Conservation (phyloP, 768 basidiomycete genomes). For the Sarcodon aspratus region DNA sequence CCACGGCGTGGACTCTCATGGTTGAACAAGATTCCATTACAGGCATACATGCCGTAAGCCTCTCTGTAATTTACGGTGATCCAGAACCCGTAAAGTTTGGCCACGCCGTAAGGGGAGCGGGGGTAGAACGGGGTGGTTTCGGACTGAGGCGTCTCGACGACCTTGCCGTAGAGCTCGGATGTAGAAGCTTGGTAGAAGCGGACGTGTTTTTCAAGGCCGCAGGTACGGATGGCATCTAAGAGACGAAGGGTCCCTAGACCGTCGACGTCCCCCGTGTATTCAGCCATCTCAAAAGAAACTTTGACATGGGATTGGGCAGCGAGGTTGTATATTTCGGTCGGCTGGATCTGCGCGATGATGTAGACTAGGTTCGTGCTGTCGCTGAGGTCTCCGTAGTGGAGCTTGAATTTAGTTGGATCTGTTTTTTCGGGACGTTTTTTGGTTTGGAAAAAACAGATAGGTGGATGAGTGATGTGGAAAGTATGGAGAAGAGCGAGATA, state of each 20-base stretch:
- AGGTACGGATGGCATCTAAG: slow-evolving; percentile 92
- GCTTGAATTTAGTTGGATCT: slow-evolving; percentile 65
- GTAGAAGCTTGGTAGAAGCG: slow-evolving; percentile 98
- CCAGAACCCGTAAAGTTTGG: slow-evolving; percentile 90
- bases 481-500: slow-evolving; percentile 4
- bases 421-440: slow-evolving; percentile 12
- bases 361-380: slow-evolving; percentile 97
- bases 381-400: slow-evolving; percentile 88
- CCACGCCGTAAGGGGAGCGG: slow-evolving; percentile 93
- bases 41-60: slow-evolving; percentile 93
- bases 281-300: slow-evolving; percentile 98
- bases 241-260: slow-evolving; percentile 91
- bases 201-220: slow-evolving; percentile 85
- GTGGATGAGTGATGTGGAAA: background rate
- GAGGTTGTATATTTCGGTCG: slow-evolving; percentile 95
- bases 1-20: slow-evolving; percentile 95
- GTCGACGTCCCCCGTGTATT: slow-evolving; percentile 97
- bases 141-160: slow-evolving; percentile 89
- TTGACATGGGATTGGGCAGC: slow-evolving; percentile 98
- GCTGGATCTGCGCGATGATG: slow-evolving; percentile 89
- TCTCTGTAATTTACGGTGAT: slow-evolving; percentile 90
- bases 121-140: slow-evolving; percentile 98
- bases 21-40: slow-evolving; percentile 96
- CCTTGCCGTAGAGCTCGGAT: slow-evolving; percentile 95
- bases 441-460: background rate